These are phyloP conservation scores for Pyrenophora graminea DNA, from an alignment of 2,329 filamentous ascomycete genomes.

Conservation along the genomic window DNA sequence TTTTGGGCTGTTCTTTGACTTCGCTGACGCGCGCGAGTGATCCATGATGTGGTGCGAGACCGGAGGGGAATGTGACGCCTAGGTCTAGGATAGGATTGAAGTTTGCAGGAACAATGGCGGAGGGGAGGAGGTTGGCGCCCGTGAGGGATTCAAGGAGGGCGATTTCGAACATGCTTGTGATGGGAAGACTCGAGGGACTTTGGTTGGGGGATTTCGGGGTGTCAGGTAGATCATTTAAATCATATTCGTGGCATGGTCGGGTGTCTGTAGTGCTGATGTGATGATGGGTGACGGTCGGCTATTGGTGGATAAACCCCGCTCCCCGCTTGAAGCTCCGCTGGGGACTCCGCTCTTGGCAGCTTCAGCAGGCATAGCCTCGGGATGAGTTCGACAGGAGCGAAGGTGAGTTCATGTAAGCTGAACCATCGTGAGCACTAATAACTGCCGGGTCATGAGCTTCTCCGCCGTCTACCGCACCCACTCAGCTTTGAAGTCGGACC, in stretches of 20 bases:
- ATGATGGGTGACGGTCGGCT: background rate
- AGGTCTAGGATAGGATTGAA: slow-evolving; percentile 53
- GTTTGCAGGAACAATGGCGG: slow-evolving; percentile 46
- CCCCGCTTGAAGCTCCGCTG: slow-evolving; percentile 4
- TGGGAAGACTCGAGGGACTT: background rate
- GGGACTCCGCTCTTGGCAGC: slow-evolving; percentile 12
- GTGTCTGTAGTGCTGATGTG: slow-evolving; percentile 8
- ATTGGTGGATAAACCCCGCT: slow-evolving; percentile 20
- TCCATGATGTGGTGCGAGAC: slow-evolving; percentile 30
- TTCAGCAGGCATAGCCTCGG: slow-evolving; percentile 10
- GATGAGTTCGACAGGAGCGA: slow-evolving; percentile 4
- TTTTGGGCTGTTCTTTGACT: slow-evolving; percentile 23
- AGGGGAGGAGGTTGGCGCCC: slow-evolving; percentile 35
- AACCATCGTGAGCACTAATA: no score
- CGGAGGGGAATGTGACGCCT: slow-evolving; percentile 37
- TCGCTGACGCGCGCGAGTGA: slow-evolving; percentile 44
- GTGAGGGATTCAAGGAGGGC: slow-evolving; percentile 31
- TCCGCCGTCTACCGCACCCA: no score
- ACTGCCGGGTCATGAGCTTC: no score
- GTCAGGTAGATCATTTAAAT: background rate
- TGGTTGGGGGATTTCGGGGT: background rate
- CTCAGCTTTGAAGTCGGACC: no score
- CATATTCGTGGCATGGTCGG: background rate
- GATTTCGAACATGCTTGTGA: slow-evolving; percentile 3
- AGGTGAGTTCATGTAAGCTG: background rate